A percentile compares a stretch with the other conserved stretches of the same genome.
Evolutionary conservation across 2,329 filamentous ascomycete genomes (phyloP).

Genomic region (Dothideomycetes sp.): DNA sequence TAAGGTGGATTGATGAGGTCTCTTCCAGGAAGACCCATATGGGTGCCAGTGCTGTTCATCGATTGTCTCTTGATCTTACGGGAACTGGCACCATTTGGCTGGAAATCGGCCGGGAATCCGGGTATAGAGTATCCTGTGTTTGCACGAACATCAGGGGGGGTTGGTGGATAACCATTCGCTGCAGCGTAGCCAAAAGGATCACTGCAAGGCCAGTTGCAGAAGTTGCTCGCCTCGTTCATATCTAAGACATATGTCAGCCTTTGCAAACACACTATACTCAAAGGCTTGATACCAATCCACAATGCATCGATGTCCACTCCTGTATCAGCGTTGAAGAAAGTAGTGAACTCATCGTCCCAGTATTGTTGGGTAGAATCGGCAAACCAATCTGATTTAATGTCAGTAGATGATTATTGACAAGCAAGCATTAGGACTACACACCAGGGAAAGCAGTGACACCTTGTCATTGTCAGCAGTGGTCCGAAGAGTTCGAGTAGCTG

Average conservation of each 20-base stretch:
- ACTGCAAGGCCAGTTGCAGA: conserved; percentile 34
- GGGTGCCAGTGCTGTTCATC: not conserved
- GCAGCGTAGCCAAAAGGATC: conserved; percentile 30
- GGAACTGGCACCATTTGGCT: conserved; percentile 40
- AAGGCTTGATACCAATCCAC: conserved; percentile 39
- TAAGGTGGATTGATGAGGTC: conserved; percentile 58
- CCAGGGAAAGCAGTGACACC: conserved; percentile 39
- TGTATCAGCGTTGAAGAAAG: conserved; percentile 53
- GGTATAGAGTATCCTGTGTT: conserved; percentile 52
- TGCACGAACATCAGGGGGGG: conserved; percentile 51
- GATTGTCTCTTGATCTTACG: conserved; percentile 19
- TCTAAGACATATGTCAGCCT: conserved; percentile 43
- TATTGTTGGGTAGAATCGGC: conserved; percentile 52
- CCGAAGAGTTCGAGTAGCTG: not conserved
- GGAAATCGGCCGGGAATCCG: conserved; percentile 60
- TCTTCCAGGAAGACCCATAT: conserved; percentile 50
- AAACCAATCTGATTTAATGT: too few relatives aligned
- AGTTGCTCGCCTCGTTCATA: conserved; percentile 54
- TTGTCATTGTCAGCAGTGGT: not conserved
- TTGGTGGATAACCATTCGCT: conserved; percentile 46
- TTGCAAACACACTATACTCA: not conserved
- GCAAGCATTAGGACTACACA: too few relatives aligned
- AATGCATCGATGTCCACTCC: conserved; percentile 70
- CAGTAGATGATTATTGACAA: too few relatives aligned
- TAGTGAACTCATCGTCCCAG: conserved; percentile 59